Conservation (phyloP, 2,329 filamentous ascomycete species). For the Parascedosporium putredinis region DNA sequence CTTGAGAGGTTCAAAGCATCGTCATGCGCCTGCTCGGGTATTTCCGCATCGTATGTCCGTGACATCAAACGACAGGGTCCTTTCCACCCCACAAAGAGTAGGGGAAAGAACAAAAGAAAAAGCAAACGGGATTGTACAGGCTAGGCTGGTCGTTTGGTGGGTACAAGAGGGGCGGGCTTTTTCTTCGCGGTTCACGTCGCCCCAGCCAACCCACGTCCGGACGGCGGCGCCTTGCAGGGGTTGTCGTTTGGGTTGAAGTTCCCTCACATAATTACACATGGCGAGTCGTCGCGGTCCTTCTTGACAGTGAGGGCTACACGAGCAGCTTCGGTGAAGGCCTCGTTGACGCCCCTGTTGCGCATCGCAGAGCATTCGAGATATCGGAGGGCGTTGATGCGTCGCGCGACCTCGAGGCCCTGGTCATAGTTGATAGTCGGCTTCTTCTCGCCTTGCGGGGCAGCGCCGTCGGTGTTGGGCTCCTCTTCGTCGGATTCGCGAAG, state of each 20-base stretch:
- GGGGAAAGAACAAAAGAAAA: too few relatives aligned
- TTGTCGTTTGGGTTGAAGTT: too few relatives aligned
- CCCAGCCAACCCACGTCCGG: too few relatives aligned
- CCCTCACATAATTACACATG: constrained; percentile 49
- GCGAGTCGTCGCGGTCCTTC: constrained; percentile 52
- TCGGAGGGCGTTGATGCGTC: constrained; percentile 81
- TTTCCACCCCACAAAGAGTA: too few relatives aligned
- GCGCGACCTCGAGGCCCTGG: constrained; percentile 80
- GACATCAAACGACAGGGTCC: too few relatives aligned
- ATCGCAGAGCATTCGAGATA: constrained; percentile 98
- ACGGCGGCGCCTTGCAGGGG: background rate
- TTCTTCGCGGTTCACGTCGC: too few relatives aligned
- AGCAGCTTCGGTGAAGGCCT: constrained; percentile 95
- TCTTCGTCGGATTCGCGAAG: constrained; percentile 68
- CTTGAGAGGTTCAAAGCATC: too few relatives aligned
- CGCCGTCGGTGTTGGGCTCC: constrained; percentile 39
- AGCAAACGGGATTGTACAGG: too few relatives aligned
- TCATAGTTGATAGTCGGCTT: constrained; percentile 79
- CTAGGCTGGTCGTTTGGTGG: too few relatives aligned
- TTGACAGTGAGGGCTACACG: constrained; percentile 75
- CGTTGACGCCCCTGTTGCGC: constrained; percentile 95
- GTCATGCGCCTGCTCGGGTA: too few relatives aligned
- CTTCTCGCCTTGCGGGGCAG: constrained; percentile 40
- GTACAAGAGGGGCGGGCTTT: too few relatives aligned
- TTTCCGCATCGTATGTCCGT: too few relatives aligned